Conservation (phyloP, 768 basidiomycete genomes). For the Psilocybe tampanensis region DNA sequence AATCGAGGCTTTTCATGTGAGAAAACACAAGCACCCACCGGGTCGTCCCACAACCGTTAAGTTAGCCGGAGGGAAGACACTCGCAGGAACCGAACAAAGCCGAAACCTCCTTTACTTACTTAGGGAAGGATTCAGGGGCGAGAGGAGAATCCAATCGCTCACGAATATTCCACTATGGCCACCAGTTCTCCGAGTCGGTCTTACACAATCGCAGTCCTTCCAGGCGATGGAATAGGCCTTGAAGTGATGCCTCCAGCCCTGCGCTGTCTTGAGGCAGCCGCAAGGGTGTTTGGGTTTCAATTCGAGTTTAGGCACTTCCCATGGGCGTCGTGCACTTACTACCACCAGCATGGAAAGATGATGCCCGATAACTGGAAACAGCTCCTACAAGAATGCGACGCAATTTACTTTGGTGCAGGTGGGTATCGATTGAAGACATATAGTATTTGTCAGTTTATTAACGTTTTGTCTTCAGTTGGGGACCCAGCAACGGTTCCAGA, state of each 20-base stretch:
- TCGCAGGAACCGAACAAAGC: neutral
- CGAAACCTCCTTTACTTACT: neutral
- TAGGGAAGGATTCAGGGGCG: too few species aligned
- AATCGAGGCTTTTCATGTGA: neutral
- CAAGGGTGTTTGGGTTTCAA: constrained; percentile 44
- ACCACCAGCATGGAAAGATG: constrained; percentile 47
- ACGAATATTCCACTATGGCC: constrained; percentile 5
- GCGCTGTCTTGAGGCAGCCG: constrained; percentile 45
- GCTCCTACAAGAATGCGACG: constrained; percentile 41
- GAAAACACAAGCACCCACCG: too few species aligned
- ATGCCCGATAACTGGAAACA: constrained; percentile 45
- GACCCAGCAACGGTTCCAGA: constrained; percentile 53
- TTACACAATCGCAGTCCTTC: constrained; percentile 49
- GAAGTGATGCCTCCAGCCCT: constrained; percentile 54
- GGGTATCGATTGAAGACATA: neutral
- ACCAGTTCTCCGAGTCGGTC: constrained; percentile 18
- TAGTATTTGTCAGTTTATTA: too few species aligned
- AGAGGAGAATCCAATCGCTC: too few species aligned
- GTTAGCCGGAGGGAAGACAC: neutral
- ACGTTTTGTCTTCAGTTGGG: constrained; percentile 33
- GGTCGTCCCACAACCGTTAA: too few species aligned
- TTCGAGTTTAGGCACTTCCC: constrained; percentile 47
- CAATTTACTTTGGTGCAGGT: constrained; percentile 52
- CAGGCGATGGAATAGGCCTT: constrained; percentile 56
- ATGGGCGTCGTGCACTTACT: constrained; percentile 52